Base-by-base conservation (phyloP, 306 rosid species). In the Rosa multiflora region DNA sequence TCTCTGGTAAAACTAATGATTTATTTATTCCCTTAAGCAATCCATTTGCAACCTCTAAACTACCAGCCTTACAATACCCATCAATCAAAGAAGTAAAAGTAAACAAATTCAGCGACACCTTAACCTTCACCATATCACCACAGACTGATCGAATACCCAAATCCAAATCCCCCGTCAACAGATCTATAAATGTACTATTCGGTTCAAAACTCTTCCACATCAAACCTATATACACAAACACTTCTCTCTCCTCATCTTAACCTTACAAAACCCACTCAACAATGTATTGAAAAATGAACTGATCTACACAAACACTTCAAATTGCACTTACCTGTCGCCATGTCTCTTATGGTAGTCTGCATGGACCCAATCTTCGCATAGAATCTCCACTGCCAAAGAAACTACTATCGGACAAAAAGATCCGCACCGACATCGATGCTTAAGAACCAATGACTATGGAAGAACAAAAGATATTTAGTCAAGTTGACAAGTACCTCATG, bases 131-230 rank as follows among this genome's bases (percentile, higher is more conserved):
- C 87, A 84, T 84, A 49, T 78, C 85, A 7, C 40, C n/a, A 73
- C 73, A 63, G 58, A 81, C 61, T 44, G 44, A 23, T 23, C 26
- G 26, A 52, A 7, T 29, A 67, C 82, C 82, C 87, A 78, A 26
- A 51, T 51, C 76, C 78, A 81, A 29, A 51, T 81, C 80, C 66
- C 85, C 82, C 61, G 62, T 70, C 76, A 73, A 81, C 82, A 84
- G 58, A 78, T 84, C 85, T 39, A 84, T 68, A 11, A 77, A 74
- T 8, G 85, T 84, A 48, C 80, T 82, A 73, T 81, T 84, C 18
- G 87, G 85, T 67, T 66, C 74, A 78, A 56, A 84, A 48, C 52
- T 73, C 79, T 84, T 84, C 83, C 82, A 81, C 87, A 84, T 84
- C 78, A 84, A 73, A 26, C 87, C 85, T 75, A 84, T 79, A 29